Evolutionary conservation across 306 rosid species (phyloP).

Genomic region (Senna siamea): DNA sequence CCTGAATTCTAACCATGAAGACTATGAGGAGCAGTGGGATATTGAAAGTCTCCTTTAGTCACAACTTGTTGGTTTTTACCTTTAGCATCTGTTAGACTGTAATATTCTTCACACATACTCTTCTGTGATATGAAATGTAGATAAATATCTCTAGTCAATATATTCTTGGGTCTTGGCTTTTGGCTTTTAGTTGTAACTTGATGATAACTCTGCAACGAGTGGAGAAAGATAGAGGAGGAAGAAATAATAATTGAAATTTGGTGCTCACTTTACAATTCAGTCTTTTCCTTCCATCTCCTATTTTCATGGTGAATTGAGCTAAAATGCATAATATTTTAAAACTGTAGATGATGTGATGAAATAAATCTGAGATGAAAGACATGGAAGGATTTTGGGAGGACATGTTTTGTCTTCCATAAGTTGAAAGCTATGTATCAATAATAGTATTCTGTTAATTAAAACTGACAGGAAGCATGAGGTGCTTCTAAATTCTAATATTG

Average conservation of each 20-base stretch:
- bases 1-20: background rate
- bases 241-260: background rate
- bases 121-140: background rate
- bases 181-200: too few species aligned
- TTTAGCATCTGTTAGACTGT: background rate
- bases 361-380: constrained; percentile 16
- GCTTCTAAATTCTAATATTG: background rate
- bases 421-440: background rate
- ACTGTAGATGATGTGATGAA: constrained; percentile 12
- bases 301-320: background rate
- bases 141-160: background rate
- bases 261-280: constrained; percentile 8
- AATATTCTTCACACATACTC: background rate
- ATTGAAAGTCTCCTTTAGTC: background rate
- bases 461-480: background rate
- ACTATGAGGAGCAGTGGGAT: background rate
- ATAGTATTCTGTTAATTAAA: background rate
- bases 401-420: background rate
- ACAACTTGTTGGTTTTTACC: constrained; percentile 5
- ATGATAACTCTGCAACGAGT: background rate
- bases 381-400: constrained; percentile 14
- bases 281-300: background rate
- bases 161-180: background rate
- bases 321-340: background rate
- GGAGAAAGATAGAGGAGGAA: background rate